Conservation (phyloP, 1,139 yeast genomes). For the Hemisphaericaspora subhashii region DNA sequence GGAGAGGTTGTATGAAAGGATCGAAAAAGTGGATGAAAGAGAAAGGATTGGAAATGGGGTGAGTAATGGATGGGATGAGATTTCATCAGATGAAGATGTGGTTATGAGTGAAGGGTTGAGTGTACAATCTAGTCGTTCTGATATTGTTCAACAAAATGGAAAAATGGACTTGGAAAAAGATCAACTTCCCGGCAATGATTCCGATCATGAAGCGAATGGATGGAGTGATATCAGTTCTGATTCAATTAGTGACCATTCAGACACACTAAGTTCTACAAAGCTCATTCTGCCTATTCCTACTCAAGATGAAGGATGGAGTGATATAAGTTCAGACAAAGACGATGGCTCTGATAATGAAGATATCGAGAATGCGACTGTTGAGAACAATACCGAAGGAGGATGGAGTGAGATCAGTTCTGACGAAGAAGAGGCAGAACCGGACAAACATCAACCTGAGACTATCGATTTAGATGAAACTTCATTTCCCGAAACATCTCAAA, state of each 20-base stretch:
- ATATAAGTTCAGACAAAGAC: conserved; percentile 8
- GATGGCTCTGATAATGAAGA: no score
- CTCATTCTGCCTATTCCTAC: no score
- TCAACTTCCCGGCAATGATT: background rate
- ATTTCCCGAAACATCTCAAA: background rate
- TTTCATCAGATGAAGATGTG: conserved; percentile 3
- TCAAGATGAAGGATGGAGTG: conserved; percentile 12
- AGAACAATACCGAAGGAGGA: background rate
- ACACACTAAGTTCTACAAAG: no score
- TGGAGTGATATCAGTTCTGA: conserved; percentile 11
- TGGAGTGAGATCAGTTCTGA: conserved; percentile 7
- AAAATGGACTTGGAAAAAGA: no score
- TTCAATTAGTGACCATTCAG: conserved; percentile 2
- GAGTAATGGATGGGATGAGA: conserved; percentile 6
- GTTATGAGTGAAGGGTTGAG: no score
- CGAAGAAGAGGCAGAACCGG: conserved; percentile 2
- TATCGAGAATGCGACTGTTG: no score
- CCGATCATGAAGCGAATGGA: conserved; percentile 5
- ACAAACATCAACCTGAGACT: background rate
- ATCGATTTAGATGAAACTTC: conserved; percentile 1
- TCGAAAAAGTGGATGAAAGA: conserved; percentile 2
- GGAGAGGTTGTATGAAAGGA: background rate
- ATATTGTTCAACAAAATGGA: no score
- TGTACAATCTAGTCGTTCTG: no score
- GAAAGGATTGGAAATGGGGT: conserved; percentile 1